A percentile compares a stretch with the other conserved stretches of the same genome.
Evolutionary conservation across 2,329 filamentous ascomycete genomes (phyloP).

Genomic region (Atkinsonella hypoxylon): DNA sequence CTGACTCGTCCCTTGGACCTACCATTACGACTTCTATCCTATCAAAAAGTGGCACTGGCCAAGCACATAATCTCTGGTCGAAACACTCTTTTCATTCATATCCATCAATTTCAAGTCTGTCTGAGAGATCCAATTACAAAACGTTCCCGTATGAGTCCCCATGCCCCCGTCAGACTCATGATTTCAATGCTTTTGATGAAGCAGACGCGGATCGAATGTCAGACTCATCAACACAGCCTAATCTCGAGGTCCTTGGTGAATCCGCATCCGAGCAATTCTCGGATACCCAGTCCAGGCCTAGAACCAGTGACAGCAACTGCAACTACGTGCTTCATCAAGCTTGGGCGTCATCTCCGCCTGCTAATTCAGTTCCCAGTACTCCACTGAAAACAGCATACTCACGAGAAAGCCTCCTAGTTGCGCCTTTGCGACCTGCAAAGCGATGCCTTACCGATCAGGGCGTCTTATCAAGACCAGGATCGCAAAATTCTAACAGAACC

Average conservation of each 20-base stretch:
- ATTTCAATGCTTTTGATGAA: slow-evolving; percentile 1
- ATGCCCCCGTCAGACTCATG: not conserved
- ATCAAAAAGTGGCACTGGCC: not conserved
- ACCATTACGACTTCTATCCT: not conserved
- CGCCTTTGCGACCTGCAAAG: slow-evolving; percentile 38
- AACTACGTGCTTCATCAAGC: slow-evolving; percentile 44
- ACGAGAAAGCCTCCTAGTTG: slow-evolving; percentile 47
- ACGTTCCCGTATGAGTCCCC: slow-evolving; percentile 26
- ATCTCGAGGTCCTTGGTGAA: slow-evolving; percentile 39
- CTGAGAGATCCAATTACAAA: slow-evolving; percentile 43
- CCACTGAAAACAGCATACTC: slow-evolving; percentile 34
- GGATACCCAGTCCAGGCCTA: slow-evolving; percentile 22
- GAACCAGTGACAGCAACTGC: slow-evolving; percentile 27
- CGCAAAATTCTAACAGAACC: slow-evolving; percentile 39
- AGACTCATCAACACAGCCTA: slow-evolving; percentile 32
- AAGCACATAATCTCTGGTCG: slow-evolving; percentile 8
- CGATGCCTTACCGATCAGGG: slow-evolving; percentile 36
- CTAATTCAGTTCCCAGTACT: not conserved
- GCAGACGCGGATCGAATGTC: slow-evolving; percentile 27
- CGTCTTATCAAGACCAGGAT: slow-evolving; percentile 36
- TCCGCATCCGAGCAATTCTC: slow-evolving; percentile 32
- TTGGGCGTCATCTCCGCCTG: slow-evolving; percentile 18
- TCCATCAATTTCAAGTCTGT: slow-evolving; percentile 30
- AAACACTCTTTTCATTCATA: slow-evolving; percentile 17
- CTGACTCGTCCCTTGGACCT: not conserved